These are phyloP conservation scores for Quercus aquifolioides DNA, from an alignment of 306 rosid genomes.

Conservation along the genomic window DNA sequence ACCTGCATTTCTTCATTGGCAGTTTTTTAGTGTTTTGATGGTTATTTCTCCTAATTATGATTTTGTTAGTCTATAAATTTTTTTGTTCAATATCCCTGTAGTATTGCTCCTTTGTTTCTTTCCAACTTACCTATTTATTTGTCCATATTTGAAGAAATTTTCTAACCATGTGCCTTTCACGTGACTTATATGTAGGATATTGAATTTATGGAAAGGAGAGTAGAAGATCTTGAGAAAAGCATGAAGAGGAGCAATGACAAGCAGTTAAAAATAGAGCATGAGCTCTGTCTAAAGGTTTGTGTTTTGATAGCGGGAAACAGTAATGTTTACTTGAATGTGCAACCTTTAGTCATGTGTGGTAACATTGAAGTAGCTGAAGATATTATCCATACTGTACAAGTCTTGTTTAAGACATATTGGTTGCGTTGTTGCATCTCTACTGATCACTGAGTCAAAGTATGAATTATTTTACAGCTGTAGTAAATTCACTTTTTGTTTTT, in stretches of 20 bases:
- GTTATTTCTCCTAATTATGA: background rate
- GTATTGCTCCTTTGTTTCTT: background rate
- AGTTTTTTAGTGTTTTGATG: background rate
- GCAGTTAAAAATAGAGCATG: conserved; percentile 85
- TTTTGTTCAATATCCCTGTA: background rate
- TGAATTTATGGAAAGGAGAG: conserved; percentile 79
- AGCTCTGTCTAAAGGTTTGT: conserved; percentile 76
- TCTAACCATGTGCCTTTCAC: conserved; percentile 17
- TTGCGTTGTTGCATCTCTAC: background rate
- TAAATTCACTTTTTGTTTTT: background rate
- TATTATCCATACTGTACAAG: background rate
- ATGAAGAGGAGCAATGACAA: conserved; percentile 99
- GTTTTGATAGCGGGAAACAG: background rate
- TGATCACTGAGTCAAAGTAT: background rate
- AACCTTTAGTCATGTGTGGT: background rate
- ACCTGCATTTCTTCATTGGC: background rate
- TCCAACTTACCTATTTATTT: background rate
- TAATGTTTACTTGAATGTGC: background rate
- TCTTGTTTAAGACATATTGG: background rate
- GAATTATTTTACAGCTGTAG: background rate
- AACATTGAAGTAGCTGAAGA: background rate
- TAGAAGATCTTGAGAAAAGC: conserved; percentile 93
- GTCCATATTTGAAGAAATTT: background rate
- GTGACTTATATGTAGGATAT: conserved; percentile 49
- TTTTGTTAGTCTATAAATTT: background rate